These are phyloP conservation scores for Chlorella sp. DNA, from an alignment of 139 green algal species.

Conservation along the genomic window DNA sequence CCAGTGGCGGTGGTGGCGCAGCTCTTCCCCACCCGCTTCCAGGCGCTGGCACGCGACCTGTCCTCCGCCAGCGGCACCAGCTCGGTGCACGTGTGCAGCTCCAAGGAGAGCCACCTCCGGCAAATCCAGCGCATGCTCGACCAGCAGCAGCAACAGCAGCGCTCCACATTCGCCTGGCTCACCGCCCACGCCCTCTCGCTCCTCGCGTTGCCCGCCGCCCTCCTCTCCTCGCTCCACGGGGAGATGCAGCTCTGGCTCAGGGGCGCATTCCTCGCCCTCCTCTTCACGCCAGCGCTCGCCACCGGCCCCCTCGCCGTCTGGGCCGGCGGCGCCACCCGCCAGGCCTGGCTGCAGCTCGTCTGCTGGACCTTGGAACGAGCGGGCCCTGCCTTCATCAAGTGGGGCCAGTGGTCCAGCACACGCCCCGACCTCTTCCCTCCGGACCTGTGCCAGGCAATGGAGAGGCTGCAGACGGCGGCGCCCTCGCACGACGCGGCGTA, in stretches of 20 bases:
- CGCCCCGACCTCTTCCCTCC: constrained; percentile 88
- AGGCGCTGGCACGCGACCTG: not conserved
- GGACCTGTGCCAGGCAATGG: constrained; percentile 66
- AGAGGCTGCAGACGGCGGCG: constrained; percentile 50
- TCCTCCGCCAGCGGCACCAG: no score
- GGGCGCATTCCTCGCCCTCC: constrained; percentile 46
- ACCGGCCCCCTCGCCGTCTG: constrained; percentile 36
- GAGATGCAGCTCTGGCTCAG: constrained; percentile 14
- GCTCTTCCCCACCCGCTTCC: not conserved
- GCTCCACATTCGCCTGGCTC: no score
- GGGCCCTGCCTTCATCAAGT: constrained; percentile 81
- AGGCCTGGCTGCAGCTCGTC: constrained; percentile 66
- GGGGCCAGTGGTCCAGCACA: constrained; percentile 81
- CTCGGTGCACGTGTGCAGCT: no score
- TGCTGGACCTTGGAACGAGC: constrained; percentile 64
- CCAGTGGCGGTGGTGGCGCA: not conserved
- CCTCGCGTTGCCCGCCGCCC: no score
- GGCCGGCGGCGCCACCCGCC: constrained; percentile 18
- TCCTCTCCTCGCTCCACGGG: no score
- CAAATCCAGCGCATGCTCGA: no score
- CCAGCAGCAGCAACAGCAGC: no score
- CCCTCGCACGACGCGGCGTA: constrained; percentile 49
- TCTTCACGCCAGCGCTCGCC: constrained; percentile 61
- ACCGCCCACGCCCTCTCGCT: no score
- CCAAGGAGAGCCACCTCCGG: no score